phyloP scores from a whole-genome alignment of 805 yeast genomes.

The Schwanniomyces vanrijiae region DNA sequence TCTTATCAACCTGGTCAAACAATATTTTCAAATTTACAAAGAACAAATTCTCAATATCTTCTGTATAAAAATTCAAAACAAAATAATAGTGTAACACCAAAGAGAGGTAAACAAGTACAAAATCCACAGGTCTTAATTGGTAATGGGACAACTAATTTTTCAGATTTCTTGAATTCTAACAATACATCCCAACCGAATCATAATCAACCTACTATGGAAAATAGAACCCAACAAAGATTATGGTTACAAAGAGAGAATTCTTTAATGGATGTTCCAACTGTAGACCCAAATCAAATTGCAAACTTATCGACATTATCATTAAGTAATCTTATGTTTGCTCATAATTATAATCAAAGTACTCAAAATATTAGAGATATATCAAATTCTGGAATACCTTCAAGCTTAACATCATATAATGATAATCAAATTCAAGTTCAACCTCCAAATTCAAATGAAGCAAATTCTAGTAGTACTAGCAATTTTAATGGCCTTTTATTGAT shows the following conservation, averaged over 20 bases:
- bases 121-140: constrained; percentile 5
- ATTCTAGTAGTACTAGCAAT: constrained; percentile 13
- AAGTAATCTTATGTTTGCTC: constrained; percentile 40
- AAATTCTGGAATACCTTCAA: constrained; percentile 6
- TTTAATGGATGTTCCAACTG: constrained; percentile 52
- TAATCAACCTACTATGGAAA: constrained; percentile 33
- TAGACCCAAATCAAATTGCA: constrained; percentile 28
- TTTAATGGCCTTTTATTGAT: constrained; percentile 27
- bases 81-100: constrained; percentile 8
- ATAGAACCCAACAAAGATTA: constrained; percentile 79
- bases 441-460: neutral
- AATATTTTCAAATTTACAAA: constrained; percentile 40
- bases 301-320: constrained; percentile 41
- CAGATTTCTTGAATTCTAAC: constrained; percentile 24
- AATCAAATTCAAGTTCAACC: neutral
- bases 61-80: constrained; percentile 22
- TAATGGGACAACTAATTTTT: constrained; percentile 29
- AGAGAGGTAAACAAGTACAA: neutral
- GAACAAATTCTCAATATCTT: constrained; percentile 37
- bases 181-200: constrained; percentile 6
- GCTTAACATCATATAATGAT: constrained; percentile 5
- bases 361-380: constrained; percentile 13
- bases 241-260: constrained; percentile 84
- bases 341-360: constrained; percentile 26
- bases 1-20: constrained; percentile 45